A percentile compares a stretch with the other conserved stretches of the same genome.
Evolutionary conservation across 805 yeast genomes (phyloP).

Genomic region (Candida michaelii): DNA sequence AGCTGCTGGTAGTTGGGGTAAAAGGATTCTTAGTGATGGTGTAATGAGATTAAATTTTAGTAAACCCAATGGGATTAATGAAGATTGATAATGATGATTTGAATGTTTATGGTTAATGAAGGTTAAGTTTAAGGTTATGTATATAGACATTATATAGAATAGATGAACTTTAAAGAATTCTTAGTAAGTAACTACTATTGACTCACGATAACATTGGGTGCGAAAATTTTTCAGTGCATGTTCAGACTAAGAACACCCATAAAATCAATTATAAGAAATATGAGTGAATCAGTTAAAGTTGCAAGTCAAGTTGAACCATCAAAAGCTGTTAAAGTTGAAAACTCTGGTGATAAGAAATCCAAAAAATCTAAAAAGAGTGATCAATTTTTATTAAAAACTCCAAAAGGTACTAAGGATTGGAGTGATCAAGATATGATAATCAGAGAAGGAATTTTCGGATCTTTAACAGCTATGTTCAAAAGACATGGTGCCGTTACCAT

Average conservation of each 20-base stretch:
- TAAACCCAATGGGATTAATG: conserved; percentile 40
- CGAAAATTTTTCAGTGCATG: conserved; percentile 10
- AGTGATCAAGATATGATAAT: conserved; percentile 96
- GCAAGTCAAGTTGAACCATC: conserved; percentile 4
- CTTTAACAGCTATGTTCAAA: conserved; percentile 74
- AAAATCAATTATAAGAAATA: conserved; percentile 2
- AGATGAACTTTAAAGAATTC: too few relatives aligned
- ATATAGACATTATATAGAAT: conserved; percentile 1
- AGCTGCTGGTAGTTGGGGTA: conserved; percentile 93
- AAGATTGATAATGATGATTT: too few relatives aligned
- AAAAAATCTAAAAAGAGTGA: conserved; percentile 26
- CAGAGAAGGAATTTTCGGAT: conserved; percentile 80
- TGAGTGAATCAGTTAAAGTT: conserved; percentile 6
- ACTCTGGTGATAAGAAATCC: background rate
- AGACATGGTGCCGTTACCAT: conserved; percentile 98
- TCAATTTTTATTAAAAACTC: conserved; percentile 83
- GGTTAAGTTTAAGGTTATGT: background rate
- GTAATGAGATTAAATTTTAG: conserved; percentile 43
- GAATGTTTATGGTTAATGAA: background rate
- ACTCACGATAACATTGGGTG: conserved; percentile 2
- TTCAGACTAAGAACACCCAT: conserved; percentile 6
- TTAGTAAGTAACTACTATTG: too few relatives aligned
- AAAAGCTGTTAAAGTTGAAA: background rate
- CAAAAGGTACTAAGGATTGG: conserved; percentile 98
- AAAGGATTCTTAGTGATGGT: conserved; percentile 61